Evolutionary conservation across 2,329 filamentous ascomycete species (phyloP).

Genomic region (Didymella segeticola): DNA sequence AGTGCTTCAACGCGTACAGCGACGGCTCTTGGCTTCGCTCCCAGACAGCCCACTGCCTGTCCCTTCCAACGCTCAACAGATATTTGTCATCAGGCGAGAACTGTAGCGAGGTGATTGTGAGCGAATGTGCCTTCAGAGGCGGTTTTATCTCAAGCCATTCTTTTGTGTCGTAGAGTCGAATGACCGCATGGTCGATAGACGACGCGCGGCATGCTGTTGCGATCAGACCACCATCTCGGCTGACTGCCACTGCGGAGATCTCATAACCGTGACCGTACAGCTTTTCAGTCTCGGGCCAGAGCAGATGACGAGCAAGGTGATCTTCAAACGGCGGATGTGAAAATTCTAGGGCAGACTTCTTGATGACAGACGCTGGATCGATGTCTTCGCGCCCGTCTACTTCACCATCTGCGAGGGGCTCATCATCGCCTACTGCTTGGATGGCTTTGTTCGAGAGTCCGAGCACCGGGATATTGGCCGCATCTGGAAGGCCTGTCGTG

Average conservation of each 20-base stretch:
- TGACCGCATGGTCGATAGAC: slow-evolving; percentile 91
- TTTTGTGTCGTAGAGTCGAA: slow-evolving; percentile 85
- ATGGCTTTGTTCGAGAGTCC: slow-evolving; percentile 96
- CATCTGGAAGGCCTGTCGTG: slow-evolving; percentile 68
- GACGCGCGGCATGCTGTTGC: slow-evolving; percentile 94
- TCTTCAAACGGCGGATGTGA: slow-evolving; percentile 86
- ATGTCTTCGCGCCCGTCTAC: slow-evolving; percentile 61
- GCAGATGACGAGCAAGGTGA: slow-evolving; percentile 83
- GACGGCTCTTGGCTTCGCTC: slow-evolving; percentile 53
- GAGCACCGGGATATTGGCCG: slow-evolving; percentile 92
- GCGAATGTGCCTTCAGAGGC: slow-evolving; percentile 79
- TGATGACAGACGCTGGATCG: slow-evolving; percentile 63
- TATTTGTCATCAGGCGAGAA: slow-evolving; percentile 78
- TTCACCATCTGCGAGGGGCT: slow-evolving; percentile 45
- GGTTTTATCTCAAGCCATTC: slow-evolving; percentile 89
- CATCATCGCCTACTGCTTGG: slow-evolving; percentile 54
- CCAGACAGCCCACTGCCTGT: slow-evolving; percentile 91
- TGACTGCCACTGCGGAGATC: slow-evolving; percentile 84
- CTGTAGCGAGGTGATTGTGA: slow-evolving; percentile 82
- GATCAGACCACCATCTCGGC: slow-evolving; percentile 74
- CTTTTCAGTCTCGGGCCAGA: slow-evolving; percentile 97
- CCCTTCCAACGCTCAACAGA: slow-evolving; percentile 87
- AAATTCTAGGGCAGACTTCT: slow-evolving; percentile 68
- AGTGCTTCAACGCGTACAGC: slow-evolving; percentile 65
- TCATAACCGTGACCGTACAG: slow-evolving; percentile 98